Evolutionary conservation across 371 early-diverging fungal genomes (phyloP).

Genomic region (Rhizomucor pusillus): DNA sequence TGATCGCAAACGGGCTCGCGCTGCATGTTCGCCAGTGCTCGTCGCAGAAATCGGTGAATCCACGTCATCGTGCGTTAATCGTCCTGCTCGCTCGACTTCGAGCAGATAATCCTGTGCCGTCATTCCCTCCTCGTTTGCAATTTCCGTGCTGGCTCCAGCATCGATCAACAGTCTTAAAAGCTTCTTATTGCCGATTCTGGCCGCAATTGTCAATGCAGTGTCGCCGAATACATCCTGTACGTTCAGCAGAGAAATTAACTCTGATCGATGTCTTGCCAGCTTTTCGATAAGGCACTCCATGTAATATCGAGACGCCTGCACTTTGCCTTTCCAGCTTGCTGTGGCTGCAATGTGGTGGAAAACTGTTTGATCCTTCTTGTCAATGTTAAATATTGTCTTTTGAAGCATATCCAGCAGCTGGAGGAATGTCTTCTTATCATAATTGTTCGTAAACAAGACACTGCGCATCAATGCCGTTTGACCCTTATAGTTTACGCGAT

Average conservation of each 20-base stretch:
- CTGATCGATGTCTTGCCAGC: constrained; percentile 50
- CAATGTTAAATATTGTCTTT: constrained; percentile 74
- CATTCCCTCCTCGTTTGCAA: constrained; percentile 76
- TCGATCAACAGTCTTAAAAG: constrained; percentile 74
- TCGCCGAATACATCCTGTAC: constrained; percentile 87
- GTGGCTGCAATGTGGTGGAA: constrained; percentile 91
- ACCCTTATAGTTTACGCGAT: constrained; percentile 75
- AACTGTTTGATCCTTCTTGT: constrained; percentile 82
- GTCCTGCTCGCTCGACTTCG: constrained; percentile 31
- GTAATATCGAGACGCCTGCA: constrained; percentile 81
- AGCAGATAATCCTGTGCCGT: constrained; percentile 60
- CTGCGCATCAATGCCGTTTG: constrained; percentile 91
- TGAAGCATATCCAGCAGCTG: constrained; percentile 72
- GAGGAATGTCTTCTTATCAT: constrained; percentile 80
- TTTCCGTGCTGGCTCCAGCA: constrained; percentile 76
- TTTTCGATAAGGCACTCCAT: constrained; percentile 80
- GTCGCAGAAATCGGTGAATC: constrained; percentile 3
- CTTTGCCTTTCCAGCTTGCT: constrained; percentile 71
- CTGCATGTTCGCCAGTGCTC: constrained; percentile 11
- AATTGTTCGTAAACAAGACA: constrained; percentile 86
- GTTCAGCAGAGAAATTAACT: constrained; percentile 74
- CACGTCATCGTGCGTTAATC: constrained; percentile 4
- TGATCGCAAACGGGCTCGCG: constrained; percentile 14
- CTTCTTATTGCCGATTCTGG: constrained; percentile 72
- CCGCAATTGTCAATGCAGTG: constrained; percentile 88